Evolutionary conservation across 2,329 filamentous ascomycete genomes (phyloP).

Genomic region (Neonectria sp.): DNA sequence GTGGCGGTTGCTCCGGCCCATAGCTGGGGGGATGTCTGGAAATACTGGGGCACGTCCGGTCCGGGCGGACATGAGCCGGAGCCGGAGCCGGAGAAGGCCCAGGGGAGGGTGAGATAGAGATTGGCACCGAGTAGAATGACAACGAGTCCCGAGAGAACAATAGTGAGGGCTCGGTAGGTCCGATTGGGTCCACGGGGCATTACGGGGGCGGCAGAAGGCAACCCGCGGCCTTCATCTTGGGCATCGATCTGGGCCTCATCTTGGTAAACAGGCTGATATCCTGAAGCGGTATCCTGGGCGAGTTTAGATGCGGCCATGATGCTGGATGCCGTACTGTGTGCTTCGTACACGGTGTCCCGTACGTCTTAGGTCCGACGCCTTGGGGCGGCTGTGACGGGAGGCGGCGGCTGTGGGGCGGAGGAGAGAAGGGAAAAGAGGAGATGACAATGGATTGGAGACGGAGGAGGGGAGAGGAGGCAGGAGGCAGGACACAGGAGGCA

Average conservation of each 20-base stretch:
- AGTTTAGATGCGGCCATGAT: conserved; percentile 38
- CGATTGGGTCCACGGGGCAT: conserved; percentile 42
- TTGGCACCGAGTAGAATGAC: conserved; percentile 56
- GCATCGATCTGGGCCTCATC: conserved; percentile 47
- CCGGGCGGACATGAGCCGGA: conserved; percentile 48
- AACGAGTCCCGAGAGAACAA: conserved; percentile 52
- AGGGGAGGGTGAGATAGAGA: conserved; percentile 55
- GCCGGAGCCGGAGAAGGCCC: conserved; percentile 46
- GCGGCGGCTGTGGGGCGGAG: neutral
- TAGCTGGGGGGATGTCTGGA: conserved; percentile 72
- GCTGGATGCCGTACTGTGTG: conserved; percentile 9
- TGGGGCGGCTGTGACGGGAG: conserved; percentile 10
- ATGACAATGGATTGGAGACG: conserved; percentile 3
- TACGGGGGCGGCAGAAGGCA: conserved; percentile 32
- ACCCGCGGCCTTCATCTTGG: conserved; percentile 35
- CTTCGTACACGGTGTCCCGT: neutral
- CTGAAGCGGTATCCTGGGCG: conserved; percentile 34
- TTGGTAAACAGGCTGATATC: conserved; percentile 54
- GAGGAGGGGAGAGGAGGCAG: neutral
- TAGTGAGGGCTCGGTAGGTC: conserved; percentile 50
- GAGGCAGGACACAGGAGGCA: conserved; percentile 1
- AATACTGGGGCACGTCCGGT: conserved; percentile 72
- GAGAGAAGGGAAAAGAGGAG: conserved; percentile 20
- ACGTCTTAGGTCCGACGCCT: neutral
- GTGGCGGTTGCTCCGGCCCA: conserved; percentile 79